Evolutionary conservation across 495 filamentous ascomycete species (phyloP).

Genomic region (Chaetomium cochliodes): DNA sequence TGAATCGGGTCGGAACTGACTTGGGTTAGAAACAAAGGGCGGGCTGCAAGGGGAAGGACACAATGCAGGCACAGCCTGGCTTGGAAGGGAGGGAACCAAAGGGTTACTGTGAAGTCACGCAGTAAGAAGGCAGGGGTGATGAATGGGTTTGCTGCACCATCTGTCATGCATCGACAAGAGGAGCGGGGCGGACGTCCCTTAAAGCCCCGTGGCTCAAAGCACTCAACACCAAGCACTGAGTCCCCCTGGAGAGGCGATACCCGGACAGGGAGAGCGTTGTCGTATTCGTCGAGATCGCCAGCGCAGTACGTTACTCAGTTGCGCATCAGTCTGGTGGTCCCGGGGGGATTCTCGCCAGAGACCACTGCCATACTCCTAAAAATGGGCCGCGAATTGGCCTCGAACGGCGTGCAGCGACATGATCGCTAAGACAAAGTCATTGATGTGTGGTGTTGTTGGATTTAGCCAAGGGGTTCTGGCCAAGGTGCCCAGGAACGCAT

Average conservation of each 20-base stretch:
- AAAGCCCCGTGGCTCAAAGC: not conserved
- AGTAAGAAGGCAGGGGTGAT: constrained; percentile 8
- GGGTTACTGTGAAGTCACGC: not conserved
- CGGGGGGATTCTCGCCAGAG: not conserved
- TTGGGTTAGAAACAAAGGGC: constrained; percentile 7
- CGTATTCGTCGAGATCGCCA: constrained; percentile 18
- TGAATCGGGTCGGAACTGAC: constrained; percentile 6
- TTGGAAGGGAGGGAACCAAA: constrained; percentile 9
- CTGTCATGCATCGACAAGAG: constrained; percentile 15
- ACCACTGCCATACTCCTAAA: not conserved
- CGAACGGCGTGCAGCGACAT: not conserved
- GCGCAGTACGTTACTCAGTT: constrained; percentile 16
- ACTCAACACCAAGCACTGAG: constrained; percentile 7
- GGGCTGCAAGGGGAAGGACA: not conserved
- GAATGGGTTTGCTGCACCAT: constrained; percentile 7
- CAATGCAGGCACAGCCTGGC: constrained; percentile 24
- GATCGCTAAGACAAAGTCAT: not conserved
- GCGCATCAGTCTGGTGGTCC: constrained; percentile 22
- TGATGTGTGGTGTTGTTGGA: not conserved
- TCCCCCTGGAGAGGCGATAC: not conserved
- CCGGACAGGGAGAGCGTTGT: constrained; percentile 2
- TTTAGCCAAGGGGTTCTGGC: not conserved
- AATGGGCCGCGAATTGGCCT: not conserved
- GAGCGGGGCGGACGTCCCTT: not conserved
- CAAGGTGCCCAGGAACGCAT: not conserved